phyloP scores from a whole-genome alignment of 2,329 filamentous ascomycete genomes.

The Aspergillus brasiliensis region DNA sequence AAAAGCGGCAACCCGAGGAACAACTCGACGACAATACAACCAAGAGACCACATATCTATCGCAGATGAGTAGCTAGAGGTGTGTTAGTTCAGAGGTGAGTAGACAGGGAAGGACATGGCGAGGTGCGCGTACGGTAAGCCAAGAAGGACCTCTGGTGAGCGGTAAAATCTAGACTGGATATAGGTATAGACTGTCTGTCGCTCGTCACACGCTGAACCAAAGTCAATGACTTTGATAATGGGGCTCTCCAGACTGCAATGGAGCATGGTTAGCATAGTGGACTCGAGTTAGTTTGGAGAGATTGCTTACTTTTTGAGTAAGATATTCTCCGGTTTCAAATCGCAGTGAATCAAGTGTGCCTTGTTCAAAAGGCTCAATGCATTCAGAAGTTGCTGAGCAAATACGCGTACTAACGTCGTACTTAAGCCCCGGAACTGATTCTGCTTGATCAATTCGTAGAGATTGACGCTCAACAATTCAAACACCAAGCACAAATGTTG shows the following conservation, averaged over 20 bases:
- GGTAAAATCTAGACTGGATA: conserved; percentile 97
- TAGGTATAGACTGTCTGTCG: conserved; percentile 98
- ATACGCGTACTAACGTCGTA: conserved; percentile 94
- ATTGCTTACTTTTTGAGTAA: conserved; percentile 78
- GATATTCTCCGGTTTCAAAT: conserved; percentile 98
- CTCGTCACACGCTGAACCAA: conserved; percentile 97
- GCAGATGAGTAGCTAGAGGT: conserved; percentile 78
- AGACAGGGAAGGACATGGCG: neutral
- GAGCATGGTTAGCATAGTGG: conserved; percentile 10
- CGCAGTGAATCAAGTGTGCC: conserved; percentile 94
- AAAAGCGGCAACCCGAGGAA: conserved; percentile 94
- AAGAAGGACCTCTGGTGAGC: conserved; percentile 93
- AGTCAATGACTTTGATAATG: conserved; percentile 99
- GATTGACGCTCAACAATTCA: conserved; percentile 91
- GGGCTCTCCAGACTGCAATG: conserved; percentile 77
- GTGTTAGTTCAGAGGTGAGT: conserved; percentile 1
- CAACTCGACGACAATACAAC: conserved; percentile 96
- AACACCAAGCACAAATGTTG: conserved; percentile 97
- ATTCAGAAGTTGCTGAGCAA: conserved; percentile 94
- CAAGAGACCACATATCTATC: conserved; percentile 99
- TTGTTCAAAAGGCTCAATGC: conserved; percentile 92
- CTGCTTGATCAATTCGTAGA: conserved; percentile 99
- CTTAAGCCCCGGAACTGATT: conserved; percentile 98
- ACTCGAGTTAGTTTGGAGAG: neutral
- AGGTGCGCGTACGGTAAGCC: conserved; percentile 67